A percentile compares a stretch with the other conserved stretches of the same genome.
These are phyloP conservation scores for Pythium brassicae DNA, from an alignment of 352 stramenopile species.

Conservation along the genomic window DNA sequence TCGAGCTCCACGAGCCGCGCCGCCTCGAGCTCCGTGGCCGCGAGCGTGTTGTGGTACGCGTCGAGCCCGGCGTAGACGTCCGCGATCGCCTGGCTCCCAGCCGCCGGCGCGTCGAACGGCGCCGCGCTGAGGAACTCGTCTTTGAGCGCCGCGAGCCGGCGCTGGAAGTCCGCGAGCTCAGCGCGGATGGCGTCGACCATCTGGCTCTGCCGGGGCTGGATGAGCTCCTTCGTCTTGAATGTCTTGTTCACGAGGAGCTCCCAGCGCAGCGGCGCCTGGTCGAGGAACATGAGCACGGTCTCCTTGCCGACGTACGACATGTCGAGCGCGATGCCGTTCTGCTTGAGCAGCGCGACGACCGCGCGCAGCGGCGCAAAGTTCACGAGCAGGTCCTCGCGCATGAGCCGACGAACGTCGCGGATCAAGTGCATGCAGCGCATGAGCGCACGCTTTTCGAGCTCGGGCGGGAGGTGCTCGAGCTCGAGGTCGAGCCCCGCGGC, in stretches of 20 bases:
- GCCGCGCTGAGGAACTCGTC: conserved; percentile 60
- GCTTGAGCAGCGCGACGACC: conserved; percentile 79
- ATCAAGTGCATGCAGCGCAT: conserved; percentile 91
- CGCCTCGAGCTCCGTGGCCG: conserved; percentile 79
- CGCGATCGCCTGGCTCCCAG: conserved; percentile 23
- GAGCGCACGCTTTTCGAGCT: conserved; percentile 46
- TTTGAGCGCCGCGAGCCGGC: conserved; percentile 54
- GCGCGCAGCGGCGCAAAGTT: conserved; percentile 76
- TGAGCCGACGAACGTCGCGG: conserved; percentile 78
- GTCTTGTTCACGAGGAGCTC: conserved; percentile 92
- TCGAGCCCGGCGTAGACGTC: conserved; percentile 89
- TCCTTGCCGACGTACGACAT: conserved; percentile 83
- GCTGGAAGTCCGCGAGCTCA: conserved; percentile 72
- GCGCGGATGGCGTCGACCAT: conserved; percentile 80
- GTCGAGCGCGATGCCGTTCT: conserved; percentile 88
- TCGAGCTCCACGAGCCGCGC: conserved; percentile 87
- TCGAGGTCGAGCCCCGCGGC: conserved; percentile 70
- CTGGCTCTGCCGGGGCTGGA: conserved; percentile 87
- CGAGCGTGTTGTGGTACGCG: conserved; percentile 75
- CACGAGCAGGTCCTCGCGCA: conserved; percentile 73
- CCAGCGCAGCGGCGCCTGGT: conserved; percentile 87
- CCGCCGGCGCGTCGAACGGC: conserved; percentile 38
- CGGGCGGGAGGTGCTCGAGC: conserved; percentile 33
- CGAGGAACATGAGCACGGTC: conserved; percentile 80
- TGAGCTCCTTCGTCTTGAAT: conserved; percentile 90